These are phyloP conservation scores for Rhizopogon sp. DNA, from an alignment of 768 basidiomycete genomes.

Conservation along the genomic window DNA sequence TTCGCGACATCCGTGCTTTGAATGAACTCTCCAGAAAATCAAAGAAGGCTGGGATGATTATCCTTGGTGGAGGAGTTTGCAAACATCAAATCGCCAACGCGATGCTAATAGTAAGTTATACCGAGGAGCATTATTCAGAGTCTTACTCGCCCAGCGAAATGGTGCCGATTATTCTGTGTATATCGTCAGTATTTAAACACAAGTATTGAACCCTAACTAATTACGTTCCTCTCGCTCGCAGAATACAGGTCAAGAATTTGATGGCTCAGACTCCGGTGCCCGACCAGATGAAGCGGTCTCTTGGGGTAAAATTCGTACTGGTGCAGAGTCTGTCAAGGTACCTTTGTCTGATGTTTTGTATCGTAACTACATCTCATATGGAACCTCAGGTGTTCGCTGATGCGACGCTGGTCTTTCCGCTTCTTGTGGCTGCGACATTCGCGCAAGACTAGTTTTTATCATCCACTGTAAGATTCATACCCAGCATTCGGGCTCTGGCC, in stretches of 20 bases:
- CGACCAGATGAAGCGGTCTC: constrained; percentile 96
- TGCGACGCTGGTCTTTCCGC: constrained; percentile 92
- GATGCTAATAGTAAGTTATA: constrained; percentile 82
- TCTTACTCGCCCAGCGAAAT: constrained; percentile 61
- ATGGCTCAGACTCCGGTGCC: constrained; percentile 96
- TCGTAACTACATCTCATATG: constrained; percentile 2
- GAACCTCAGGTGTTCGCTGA: constrained; percentile 75
- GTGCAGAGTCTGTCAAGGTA: constrained; percentile 81
- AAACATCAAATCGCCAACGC: constrained; percentile 99
- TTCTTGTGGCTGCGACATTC: constrained; percentile 94
- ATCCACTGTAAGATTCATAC: background rate
- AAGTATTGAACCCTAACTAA: background rate
- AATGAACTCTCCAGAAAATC: constrained; percentile 88
- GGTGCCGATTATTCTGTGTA: constrained; percentile 97
- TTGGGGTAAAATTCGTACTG: constrained; percentile 96
- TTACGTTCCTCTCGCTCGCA: constrained; percentile 19
- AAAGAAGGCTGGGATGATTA: constrained; percentile 95
- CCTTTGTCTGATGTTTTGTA: background rate
- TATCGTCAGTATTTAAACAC: constrained; percentile 51
- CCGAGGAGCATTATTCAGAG: constrained; percentile 1
- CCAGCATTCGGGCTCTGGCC: background rate
- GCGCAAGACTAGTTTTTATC: constrained; percentile 37
- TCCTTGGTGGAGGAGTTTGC: constrained; percentile 96
- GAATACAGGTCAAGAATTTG: constrained; percentile 99
- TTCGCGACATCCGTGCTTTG: constrained; percentile 84